Evolutionary conservation across 345 rosid genomes (phyloP).

Genomic region (Kandelia obovata): DNA sequence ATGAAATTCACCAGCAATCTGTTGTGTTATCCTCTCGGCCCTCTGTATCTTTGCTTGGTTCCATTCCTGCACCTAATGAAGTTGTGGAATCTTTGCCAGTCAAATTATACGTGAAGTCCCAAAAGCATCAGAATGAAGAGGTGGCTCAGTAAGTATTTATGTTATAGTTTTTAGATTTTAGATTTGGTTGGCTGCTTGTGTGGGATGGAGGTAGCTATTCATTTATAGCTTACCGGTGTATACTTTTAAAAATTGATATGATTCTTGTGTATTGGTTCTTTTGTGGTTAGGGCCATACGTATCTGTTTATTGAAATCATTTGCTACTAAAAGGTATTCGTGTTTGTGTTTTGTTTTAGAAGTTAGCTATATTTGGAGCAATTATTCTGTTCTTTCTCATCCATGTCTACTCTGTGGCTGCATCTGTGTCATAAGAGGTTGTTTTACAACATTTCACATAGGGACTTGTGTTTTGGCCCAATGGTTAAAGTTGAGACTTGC

Average conservation of each 20-base stretch:
- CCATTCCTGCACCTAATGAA: slow-evolving; percentile 88
- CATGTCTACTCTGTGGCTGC: too few species aligned
- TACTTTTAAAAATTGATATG: background rate
- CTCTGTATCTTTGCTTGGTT: slow-evolving; percentile 84
- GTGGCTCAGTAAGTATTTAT: slow-evolving; percentile 62
- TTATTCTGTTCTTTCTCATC: too few species aligned
- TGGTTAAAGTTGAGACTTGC: too few species aligned
- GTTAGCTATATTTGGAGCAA: too few species aligned
- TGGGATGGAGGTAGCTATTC: background rate
- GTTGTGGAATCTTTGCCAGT: slow-evolving; percentile 82
- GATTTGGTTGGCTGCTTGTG: background rate
- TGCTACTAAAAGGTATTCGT: too few species aligned
- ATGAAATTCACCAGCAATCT: slow-evolving; percentile 99
- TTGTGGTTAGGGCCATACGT: too few species aligned
- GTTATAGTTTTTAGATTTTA: background rate
- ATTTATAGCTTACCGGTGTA: background rate
- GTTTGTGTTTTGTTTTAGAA: too few species aligned
- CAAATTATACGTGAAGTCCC: slow-evolving; percentile 51
- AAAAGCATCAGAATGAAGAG: slow-evolving; percentile 62
- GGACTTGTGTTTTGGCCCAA: too few species aligned
- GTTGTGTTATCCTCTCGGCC: slow-evolving; percentile 84
- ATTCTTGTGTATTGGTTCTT: background rate
- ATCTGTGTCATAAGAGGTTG: too few species aligned
- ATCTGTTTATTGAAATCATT: too few species aligned
- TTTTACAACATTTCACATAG: too few species aligned